These are phyloP conservation scores for Xanthoconium stramineum DNA, from an alignment of 768 basidiomycete species.

Conservation along the genomic window DNA sequence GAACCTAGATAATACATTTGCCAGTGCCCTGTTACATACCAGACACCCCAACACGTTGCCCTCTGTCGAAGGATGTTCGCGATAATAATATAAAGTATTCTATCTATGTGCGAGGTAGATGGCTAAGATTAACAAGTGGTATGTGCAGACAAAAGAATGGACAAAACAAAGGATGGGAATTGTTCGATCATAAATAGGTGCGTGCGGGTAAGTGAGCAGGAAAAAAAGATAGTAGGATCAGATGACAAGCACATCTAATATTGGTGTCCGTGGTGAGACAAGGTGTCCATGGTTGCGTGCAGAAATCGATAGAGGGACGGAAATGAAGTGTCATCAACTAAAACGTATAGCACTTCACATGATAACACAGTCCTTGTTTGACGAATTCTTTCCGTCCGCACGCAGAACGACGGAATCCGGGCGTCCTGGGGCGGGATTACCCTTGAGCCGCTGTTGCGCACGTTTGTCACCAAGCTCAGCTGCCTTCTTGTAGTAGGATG, in stretches of 20 bases:
- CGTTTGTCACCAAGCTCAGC: conserved; percentile 94
- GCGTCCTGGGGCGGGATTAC: conserved; percentile 56
- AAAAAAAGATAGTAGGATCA: conserved; percentile 6
- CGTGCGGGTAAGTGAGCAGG: conserved; percentile 8
- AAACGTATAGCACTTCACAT: conserved; percentile 51
- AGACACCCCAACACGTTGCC: not conserved
- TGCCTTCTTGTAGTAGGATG: conserved; percentile 83
- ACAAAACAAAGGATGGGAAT: conserved; percentile 9
- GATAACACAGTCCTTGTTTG: conserved; percentile 81
- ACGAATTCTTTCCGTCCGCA: conserved; percentile 43
- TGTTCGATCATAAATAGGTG: conserved; percentile 3
- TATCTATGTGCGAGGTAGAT: conserved; percentile 25
- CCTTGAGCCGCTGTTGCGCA: conserved; percentile 77
- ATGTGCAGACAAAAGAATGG: not conserved
- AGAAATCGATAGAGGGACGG: conserved; percentile 3
- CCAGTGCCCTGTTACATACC: not conserved
- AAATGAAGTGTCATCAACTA: conserved; percentile 14
- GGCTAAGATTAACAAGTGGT: not conserved
- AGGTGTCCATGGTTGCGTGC: conserved; percentile 2
- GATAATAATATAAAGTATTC: conserved; percentile 8
- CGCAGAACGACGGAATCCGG: conserved; percentile 62
- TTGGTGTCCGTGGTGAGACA: conserved; percentile 17
- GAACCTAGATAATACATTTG: not conserved
- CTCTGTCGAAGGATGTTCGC: not conserved
- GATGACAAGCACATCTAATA: conserved; percentile 9